Percentiles rank a stretch among this genome's conserved stretches.
Evolutionary conservation across 2,329 filamentous ascomycete species (phyloP).

Genomic region (Phialocephala subalpina): DNA sequence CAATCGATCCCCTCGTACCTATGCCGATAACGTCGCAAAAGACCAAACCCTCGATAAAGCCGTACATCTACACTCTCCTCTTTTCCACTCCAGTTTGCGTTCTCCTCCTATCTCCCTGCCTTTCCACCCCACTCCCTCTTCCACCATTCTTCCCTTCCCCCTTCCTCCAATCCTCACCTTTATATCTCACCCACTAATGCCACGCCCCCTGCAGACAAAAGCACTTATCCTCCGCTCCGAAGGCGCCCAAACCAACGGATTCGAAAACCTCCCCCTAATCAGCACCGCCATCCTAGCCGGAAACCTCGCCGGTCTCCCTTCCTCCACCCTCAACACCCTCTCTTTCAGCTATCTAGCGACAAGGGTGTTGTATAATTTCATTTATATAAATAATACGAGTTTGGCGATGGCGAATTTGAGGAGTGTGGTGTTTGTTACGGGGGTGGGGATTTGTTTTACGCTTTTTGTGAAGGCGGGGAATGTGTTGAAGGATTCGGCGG

Average conservation of each 20-base stretch:
- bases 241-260: slow-evolving; percentile 47
- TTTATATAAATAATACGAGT: slow-evolving; percentile 36
- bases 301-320: slow-evolving; percentile 44
- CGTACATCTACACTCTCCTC: no score
- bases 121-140: no score
- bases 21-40: slow-evolving; percentile 35
- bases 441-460: slow-evolving; percentile 32
- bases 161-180: background rate
- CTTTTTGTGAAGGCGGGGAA: slow-evolving; percentile 39
- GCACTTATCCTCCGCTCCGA: slow-evolving; percentile 46
- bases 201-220: slow-evolving; percentile 38
- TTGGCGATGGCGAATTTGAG: slow-evolving; percentile 22
- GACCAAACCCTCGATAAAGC: slow-evolving; percentile 44
- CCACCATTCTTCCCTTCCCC: no score
- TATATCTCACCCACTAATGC: slow-evolving; percentile 12
- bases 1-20: slow-evolving; percentile 42
- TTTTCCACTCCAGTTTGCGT: no score
- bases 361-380: slow-evolving; percentile 33
- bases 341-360: slow-evolving; percentile 32
- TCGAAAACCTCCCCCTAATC: slow-evolving; percentile 50
- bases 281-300: slow-evolving; percentile 48
- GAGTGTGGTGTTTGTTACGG: slow-evolving; percentile 28
- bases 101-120: no score
- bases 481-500: slow-evolving; percentile 24
- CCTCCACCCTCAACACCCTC: slow-evolving; percentile 32